Percentiles rank a stretch among this genome's conserved stretches.
phyloP scores from a whole-genome alignment of 1,284 basidiomycete species.

The Abortiporus biennis region DNA sequence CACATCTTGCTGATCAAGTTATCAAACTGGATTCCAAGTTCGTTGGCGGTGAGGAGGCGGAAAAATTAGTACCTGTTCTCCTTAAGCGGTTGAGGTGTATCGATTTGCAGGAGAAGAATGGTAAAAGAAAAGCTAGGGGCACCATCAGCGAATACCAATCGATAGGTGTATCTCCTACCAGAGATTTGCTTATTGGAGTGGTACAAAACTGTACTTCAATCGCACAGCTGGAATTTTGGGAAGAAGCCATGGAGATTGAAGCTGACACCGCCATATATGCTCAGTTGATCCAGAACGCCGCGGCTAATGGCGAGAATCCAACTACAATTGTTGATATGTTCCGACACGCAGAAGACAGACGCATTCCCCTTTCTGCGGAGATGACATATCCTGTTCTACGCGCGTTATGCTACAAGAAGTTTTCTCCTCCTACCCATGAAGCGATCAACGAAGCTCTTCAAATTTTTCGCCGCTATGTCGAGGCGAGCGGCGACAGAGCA shows the following conservation, averaged over 20 bases:
- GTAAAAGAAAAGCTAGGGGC: no score
- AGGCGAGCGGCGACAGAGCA: background rate
- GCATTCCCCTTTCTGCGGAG: constrained; percentile 38
- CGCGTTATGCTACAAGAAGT: constrained; percentile 34
- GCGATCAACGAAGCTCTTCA: constrained; percentile 42
- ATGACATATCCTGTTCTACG: constrained; percentile 49
- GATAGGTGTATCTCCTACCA: no score
- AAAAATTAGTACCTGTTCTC: no score
- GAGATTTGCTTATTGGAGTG: no score
- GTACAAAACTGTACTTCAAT: no score
- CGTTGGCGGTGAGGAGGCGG: no score
- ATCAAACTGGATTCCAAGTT: no score
- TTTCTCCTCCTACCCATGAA: constrained; percentile 30
- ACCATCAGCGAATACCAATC: no score
- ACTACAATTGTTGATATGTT: constrained; percentile 42
- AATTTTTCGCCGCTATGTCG: constrained; percentile 41
- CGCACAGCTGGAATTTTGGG: no score
- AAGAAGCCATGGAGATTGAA: constrained; percentile 33
- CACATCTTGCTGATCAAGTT: background rate
- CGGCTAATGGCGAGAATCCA: constrained; percentile 18
- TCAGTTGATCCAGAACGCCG: constrained; percentile 32
- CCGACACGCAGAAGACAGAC: constrained; percentile 32
- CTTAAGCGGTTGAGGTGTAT: no score
- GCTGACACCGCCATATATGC: constrained; percentile 42
- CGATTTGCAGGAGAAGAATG: no score